These are phyloP conservation scores for Chlorella sp. DNA, from an alignment of 139 green algal genomes.

Conservation along the genomic window DNA sequence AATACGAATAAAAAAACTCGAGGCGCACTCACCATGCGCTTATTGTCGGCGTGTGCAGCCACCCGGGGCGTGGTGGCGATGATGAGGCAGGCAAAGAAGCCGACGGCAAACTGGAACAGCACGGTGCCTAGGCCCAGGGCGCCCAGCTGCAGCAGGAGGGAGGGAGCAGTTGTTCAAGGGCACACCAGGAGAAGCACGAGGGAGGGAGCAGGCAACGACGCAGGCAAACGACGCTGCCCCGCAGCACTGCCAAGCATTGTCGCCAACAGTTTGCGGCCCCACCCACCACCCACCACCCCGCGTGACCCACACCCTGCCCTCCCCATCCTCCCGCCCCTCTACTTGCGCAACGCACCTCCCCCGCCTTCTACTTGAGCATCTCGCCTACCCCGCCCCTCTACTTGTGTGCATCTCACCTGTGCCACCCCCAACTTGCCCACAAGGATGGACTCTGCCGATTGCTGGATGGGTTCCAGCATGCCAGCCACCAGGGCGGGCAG, in stretches of 20 bases:
- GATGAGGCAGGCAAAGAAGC: slow-evolving; percentile 40
- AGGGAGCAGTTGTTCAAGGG: not conserved
- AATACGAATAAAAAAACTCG: not conserved
- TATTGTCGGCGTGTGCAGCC: slow-evolving; percentile 16
- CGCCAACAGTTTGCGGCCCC: no score
- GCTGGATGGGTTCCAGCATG: slow-evolving; percentile 47
- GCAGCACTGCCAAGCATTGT: not conserved
- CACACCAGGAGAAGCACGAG: not conserved
- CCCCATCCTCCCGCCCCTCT: not conserved
- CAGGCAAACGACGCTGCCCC: no score
- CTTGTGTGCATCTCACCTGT: not conserved
- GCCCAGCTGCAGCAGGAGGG: slow-evolving; percentile 24
- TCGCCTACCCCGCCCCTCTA: no score
- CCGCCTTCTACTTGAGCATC: not conserved
- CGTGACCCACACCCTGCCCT: not conserved
- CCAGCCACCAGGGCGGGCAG: slow-evolving; percentile 35
- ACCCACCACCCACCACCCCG: not conserved
- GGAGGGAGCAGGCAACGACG: not conserved
- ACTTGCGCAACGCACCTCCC: not conserved
- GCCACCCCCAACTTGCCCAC: slow-evolving; percentile 39
- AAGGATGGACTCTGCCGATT: slow-evolving; percentile 28
- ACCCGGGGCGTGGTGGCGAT: slow-evolving; percentile 50
- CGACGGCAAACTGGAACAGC: slow-evolving; percentile 49
- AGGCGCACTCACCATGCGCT: not conserved
- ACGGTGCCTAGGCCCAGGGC: slow-evolving; percentile 47